These are phyloP conservation scores for Leishmania aethiopica DNA, from an alignment of 208 protist species.

Conservation along the genomic window DNA sequence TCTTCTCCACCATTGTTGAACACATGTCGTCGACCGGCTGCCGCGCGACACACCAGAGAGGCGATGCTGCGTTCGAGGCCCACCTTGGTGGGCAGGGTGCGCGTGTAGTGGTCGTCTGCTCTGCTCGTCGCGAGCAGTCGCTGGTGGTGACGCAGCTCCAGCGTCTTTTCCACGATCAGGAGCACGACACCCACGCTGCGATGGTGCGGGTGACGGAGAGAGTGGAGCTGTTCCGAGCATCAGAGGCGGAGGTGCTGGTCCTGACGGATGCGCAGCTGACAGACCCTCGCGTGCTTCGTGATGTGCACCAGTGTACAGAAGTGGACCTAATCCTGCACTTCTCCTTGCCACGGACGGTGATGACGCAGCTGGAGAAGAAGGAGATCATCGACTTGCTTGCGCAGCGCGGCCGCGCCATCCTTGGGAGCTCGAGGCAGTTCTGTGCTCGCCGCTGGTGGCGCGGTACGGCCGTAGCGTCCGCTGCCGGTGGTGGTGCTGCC, in stretches of 20 bases:
- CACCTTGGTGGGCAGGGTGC: slow-evolving; percentile 8
- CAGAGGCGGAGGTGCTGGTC: slow-evolving; percentile 54
- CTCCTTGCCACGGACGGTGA: slow-evolving; percentile 50
- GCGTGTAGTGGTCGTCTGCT: slow-evolving; percentile 52
- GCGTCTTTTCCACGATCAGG: slow-evolving; percentile 27
- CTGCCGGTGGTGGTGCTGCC: not conserved
- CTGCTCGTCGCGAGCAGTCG: slow-evolving; percentile 64
- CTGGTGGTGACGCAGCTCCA: slow-evolving; percentile 38
- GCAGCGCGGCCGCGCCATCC: slow-evolving; percentile 38
- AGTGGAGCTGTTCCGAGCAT: slow-evolving; percentile 34
- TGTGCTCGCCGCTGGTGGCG: slow-evolving; percentile 26
- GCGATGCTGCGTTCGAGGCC: not conserved
- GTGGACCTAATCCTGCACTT: slow-evolving; percentile 59
- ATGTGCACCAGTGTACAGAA: slow-evolving; percentile 23
- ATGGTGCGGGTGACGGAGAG: slow-evolving; percentile 39
- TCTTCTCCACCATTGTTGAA: slow-evolving; percentile 29
- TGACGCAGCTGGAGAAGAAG: slow-evolving; percentile 40
- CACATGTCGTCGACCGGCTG: slow-evolving; percentile 9
- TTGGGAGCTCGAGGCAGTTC: slow-evolving; percentile 26
- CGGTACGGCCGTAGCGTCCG: not conserved
- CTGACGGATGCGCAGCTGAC: slow-evolving; percentile 58
- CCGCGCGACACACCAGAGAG: not conserved
- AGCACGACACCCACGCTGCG: slow-evolving; percentile 16
- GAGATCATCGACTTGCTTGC: slow-evolving; percentile 51
- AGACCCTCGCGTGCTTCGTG: slow-evolving; percentile 29